phyloP scores from a whole-genome alignment of 169 alveolate species.

The Plasmodium gonderi region DNA sequence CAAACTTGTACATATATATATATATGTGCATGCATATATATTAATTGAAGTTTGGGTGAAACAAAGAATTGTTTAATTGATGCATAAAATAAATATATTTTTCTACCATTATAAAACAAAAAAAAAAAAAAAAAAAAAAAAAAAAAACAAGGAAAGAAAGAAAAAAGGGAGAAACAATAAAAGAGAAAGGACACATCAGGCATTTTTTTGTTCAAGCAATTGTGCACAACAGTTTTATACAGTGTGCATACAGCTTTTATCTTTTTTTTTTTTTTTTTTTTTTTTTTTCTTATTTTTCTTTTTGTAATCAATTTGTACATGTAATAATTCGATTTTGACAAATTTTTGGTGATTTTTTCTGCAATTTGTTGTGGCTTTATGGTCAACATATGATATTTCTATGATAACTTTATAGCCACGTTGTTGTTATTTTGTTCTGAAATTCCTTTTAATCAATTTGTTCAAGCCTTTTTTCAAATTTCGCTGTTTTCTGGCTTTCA shows the following conservation, averaged over 20 bases:
- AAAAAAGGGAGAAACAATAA: neutral
- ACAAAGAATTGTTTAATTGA: slow-evolving; percentile 22
- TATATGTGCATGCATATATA: slow-evolving; percentile 1
- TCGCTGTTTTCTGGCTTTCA: no score
- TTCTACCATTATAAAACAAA: neutral
- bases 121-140: slow-evolving; percentile 19
- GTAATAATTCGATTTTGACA: neutral
- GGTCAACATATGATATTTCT: no score
- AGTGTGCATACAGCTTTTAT: neutral
- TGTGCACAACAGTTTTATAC: neutral
- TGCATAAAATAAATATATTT: slow-evolving; percentile 14
- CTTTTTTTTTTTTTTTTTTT: neutral
- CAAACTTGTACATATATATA: neutral
- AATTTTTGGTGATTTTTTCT: no score
- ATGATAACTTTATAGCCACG: neutral
- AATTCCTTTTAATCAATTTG: no score
- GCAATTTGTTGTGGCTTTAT: no score
- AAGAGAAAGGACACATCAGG: neutral
- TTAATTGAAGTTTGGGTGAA: slow-evolving; percentile 3
- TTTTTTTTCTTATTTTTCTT: neutral
- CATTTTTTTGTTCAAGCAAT: neutral
- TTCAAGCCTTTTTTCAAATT: no score
- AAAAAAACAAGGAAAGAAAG: neutral
- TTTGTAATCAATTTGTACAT: neutral
- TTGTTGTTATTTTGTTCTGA: neutral